Evolutionary conservation across 139 green algal genomes (phyloP).

Genomic region (Coelastrella sp.): DNA sequence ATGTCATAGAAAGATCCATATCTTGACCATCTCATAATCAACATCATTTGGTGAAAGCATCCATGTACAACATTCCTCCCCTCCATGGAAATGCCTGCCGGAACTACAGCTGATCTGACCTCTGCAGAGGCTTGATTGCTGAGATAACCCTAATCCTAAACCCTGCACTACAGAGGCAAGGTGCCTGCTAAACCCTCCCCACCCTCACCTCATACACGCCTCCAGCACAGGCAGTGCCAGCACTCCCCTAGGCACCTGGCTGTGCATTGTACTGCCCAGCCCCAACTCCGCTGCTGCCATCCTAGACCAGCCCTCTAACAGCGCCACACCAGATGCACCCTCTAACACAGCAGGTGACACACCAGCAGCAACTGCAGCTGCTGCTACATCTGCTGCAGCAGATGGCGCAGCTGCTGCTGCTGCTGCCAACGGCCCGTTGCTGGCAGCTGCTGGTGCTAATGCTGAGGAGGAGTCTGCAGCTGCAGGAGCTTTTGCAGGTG

Average conservation of each 20-base stretch:
- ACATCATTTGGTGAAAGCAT: too few species aligned
- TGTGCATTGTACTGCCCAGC: slow-evolving; percentile 3
- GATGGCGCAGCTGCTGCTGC: slow-evolving; percentile 24
- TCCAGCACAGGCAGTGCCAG: slow-evolving; percentile 39
- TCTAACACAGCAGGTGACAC: slow-evolving; percentile 1
- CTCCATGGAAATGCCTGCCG: too few species aligned
- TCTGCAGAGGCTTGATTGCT: too few species aligned
- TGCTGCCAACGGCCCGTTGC: slow-evolving; percentile 20
- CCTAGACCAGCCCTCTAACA: slow-evolving; percentile 33
- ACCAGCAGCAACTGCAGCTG: slow-evolving; percentile 25
- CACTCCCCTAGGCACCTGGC: slow-evolving; percentile 3
- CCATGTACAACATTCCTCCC: too few species aligned
- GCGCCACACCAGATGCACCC: slow-evolving; percentile 16
- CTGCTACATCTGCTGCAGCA: neutral
- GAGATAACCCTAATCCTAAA: too few species aligned
- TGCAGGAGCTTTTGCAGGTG: slow-evolving; percentile 18
- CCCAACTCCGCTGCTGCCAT: slow-evolving; percentile 32
- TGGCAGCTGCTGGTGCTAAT: slow-evolving; percentile 19
- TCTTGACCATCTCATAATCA: too few species aligned
- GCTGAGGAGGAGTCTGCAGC: slow-evolving; percentile 7
- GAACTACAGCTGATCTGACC: too few species aligned
- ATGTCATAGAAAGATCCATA: too few species aligned
- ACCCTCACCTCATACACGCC: slow-evolving; percentile 12
- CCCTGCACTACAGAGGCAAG: neutral
- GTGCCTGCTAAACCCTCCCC: too few species aligned